phyloP scores from a whole-genome alignment of 176 grass and related monocot species.

The Oryza glumipatula region DNA sequence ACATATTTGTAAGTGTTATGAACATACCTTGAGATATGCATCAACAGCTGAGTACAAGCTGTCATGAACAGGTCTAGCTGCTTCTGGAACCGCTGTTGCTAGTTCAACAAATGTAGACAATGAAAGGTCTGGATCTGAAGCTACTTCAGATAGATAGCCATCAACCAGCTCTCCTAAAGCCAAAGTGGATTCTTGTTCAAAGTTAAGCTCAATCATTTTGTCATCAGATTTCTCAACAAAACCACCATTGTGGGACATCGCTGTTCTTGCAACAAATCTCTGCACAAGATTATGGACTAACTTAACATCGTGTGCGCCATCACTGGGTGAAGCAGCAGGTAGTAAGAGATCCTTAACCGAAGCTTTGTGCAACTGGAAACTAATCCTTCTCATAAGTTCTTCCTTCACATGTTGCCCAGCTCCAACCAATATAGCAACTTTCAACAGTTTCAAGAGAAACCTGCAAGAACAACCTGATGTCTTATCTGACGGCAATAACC shows the following conservation, averaged over 20 bases:
- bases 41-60: slow-evolving; percentile 84
- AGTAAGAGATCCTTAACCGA: slow-evolving; percentile 84
- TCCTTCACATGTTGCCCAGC: slow-evolving; percentile 71
- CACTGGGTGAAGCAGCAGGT: slow-evolving; percentile 46
- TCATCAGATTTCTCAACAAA: slow-evolving; percentile 67
- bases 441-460: slow-evolving; percentile 94
- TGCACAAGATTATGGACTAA: slow-evolving; percentile 80
- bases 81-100: slow-evolving; percentile 72
- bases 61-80: slow-evolving; percentile 75
- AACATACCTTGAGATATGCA: slow-evolving; percentile 91
- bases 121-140: slow-evolving; percentile 71
- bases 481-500: slow-evolving; percentile 90
- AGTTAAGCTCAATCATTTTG: slow-evolving; percentile 75
- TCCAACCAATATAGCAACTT: slow-evolving; percentile 84
- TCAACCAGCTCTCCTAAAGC: slow-evolving; percentile 85
- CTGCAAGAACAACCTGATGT: slow-evolving; percentile 89
- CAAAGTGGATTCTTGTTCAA: slow-evolving; percentile 68
- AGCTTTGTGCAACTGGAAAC: slow-evolving; percentile 84
- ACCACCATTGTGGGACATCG: slow-evolving; percentile 42
- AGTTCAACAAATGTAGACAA: slow-evolving; percentile 79
- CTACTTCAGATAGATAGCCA: slow-evolving; percentile 83
- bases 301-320: slow-evolving; percentile 63
- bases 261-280: slow-evolving; percentile 71
- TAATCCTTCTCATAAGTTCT: slow-evolving; percentile 76
- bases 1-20: neutral